phyloP scores from a whole-genome alignment of 2,329 filamentous ascomycete genomes.

The Aspergillus hortae region DNA sequence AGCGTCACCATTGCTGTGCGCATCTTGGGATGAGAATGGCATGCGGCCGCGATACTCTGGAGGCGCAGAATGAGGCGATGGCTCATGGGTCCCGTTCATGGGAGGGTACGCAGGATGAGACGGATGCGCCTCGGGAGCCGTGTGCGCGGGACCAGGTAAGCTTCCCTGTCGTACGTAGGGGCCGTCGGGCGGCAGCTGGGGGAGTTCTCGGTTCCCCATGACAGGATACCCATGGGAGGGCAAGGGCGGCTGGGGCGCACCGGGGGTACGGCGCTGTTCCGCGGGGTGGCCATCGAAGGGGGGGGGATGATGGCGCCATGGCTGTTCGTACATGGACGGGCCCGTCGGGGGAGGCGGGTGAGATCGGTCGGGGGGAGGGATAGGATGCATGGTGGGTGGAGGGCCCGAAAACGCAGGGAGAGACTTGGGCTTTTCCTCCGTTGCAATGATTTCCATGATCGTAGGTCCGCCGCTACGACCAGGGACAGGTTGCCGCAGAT shows the following conservation, averaged over 20 bases:
- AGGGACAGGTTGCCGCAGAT: conserved; percentile 19
- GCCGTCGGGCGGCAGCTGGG: conserved; percentile 30
- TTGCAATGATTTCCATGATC: conserved; percentile 24
- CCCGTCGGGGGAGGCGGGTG: conserved; percentile 22
- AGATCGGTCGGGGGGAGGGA: conserved; percentile 28
- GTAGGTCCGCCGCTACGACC: conserved; percentile 15
- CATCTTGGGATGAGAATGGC: conserved; percentile 28
- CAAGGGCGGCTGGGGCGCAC: conserved; percentile 24
- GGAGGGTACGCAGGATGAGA: conserved; percentile 25
- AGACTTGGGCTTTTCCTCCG: conserved; percentile 24
- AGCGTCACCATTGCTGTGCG: conserved; percentile 27
- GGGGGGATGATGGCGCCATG: conserved; percentile 30
- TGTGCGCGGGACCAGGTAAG: conserved; percentile 27
- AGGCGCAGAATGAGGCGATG: conserved; percentile 28
- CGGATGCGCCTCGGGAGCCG: conserved; percentile 24
- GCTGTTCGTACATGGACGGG: conserved; percentile 28
- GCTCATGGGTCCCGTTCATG: conserved; percentile 34
- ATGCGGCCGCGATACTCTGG: conserved; percentile 33
- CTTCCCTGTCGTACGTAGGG: conserved; percentile 32
- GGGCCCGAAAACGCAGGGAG: conserved; percentile 20
- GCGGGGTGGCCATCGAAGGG: conserved; percentile 26
- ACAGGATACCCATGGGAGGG: conserved; percentile 27
- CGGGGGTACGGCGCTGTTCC: conserved; percentile 29
- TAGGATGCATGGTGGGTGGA: conserved; percentile 27
- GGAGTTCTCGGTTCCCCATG: conserved; percentile 32